Base-by-base conservation (phyloP, 2,329 filamentous ascomycete species). In the Fonsecaea nubica region DNA sequence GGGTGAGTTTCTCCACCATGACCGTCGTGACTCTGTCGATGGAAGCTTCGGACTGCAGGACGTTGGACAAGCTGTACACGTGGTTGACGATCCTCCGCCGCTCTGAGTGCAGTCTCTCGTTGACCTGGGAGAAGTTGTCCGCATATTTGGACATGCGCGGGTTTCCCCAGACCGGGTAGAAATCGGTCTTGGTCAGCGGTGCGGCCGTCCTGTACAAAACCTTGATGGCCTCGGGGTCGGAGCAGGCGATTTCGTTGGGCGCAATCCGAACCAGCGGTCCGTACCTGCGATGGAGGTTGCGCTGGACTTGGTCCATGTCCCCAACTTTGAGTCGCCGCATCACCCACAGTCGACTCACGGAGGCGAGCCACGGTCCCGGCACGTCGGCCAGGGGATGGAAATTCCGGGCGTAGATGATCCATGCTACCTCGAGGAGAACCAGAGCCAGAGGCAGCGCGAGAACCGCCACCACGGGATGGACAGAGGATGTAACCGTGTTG, bases 201-300 rank as follows among this genome's bases (percentile, higher is more conserved):
- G 38, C 55, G 40, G 70, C 64, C 61, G 67, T 69, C 61, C 73
- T 61, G 45, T 72, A 76, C 40, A 76, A 71, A 8, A 56, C 67
- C 52, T 73, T 72, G 66, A 74, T 69, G 32, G 74, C 72, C 15
- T 72, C 66, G 2, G 71, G 72, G 21, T 72, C 71, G 42, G 69
- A 69, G 52, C 69, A 74, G 15, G 71, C 66, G 21, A 75, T 70
- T 32, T 80, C 74, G 42, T 76, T 75, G 0, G 81, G 81, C 0
- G 75, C 73, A 13, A 80, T 75, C 1, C 81, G 76, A 18, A 82
- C 77, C 2, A 80, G 72, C 2, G 61, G 55, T 9, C 70, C 70
- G 45, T 71, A 64, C 35, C 61, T 33, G 57, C 54, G 35, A 53
- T 72, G 70, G 33, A 72, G 69, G 13, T 56, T 65, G 25, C 67